phyloP scores from a whole-genome alignment of 2,329 filamentous ascomycete genomes.

The Chaetomium globosum region DNA sequence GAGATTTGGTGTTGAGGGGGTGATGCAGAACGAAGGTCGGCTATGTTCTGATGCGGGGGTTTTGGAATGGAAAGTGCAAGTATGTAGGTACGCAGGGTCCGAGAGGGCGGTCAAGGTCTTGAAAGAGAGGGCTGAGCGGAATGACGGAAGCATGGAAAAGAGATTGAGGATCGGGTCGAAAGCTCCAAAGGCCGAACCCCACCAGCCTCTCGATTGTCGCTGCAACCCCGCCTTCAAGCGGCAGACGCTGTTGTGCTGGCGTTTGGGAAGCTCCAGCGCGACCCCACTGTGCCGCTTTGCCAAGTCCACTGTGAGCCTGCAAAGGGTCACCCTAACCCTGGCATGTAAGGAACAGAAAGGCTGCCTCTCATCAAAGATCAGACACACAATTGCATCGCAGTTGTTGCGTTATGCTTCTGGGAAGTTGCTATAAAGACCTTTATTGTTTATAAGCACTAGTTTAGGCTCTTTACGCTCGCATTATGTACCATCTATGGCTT shows the following conservation, averaged over 20 bases:
- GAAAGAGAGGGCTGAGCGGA: conserved; percentile 26
- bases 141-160: conserved; percentile 37
- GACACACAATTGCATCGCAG: neutral
- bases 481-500: conserved; percentile 44
- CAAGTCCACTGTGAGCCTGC: neutral
- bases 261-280: conserved; percentile 18
- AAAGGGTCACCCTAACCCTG: conserved; percentile 5
- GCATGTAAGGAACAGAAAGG: neutral
- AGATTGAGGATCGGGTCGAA: conserved; percentile 38
- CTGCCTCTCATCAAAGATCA: neutral
- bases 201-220: conserved; percentile 40
- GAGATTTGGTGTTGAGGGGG: conserved; percentile 16
- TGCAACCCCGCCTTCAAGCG: conserved; percentile 35
- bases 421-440: neutral
- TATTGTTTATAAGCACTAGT: neutral
- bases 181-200: conserved; percentile 39
- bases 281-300: conserved; percentile 18
- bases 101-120: conserved; percentile 26
- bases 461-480: neutral
- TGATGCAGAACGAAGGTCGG: conserved; percentile 19
- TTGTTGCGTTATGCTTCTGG: neutral
- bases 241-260: conserved; percentile 21
- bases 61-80: conserved; percentile 14
- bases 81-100: conserved; percentile 8
- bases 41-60: conserved; percentile 21